Evolutionary conservation across 257 asterid genomes (phyloP).

Genomic region (Voacanga thouarsii): DNA sequence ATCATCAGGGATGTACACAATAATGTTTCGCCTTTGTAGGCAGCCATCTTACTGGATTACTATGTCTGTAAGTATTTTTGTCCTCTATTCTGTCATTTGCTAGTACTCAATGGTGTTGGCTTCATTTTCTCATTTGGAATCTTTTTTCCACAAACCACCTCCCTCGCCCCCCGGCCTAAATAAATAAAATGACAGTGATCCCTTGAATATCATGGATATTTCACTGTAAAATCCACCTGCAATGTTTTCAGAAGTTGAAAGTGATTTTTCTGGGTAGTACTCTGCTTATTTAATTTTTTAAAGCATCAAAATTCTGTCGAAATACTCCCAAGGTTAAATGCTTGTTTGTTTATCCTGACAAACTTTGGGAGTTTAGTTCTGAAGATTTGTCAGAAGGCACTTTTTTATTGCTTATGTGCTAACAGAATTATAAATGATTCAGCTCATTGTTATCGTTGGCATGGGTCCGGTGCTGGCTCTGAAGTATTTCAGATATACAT

Average conservation of each 20-base stretch:
- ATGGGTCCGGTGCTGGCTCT: slow-evolving; percentile 92
- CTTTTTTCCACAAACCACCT: not conserved
- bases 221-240: not conserved
- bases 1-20: slow-evolving; percentile 74
- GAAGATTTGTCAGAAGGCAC: not conserved
- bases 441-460: slow-evolving; percentile 83
- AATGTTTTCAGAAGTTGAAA: not conserved
- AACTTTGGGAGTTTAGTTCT: not conserved
- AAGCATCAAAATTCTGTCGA: not conserved
- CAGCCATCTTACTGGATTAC: slow-evolving; percentile 94
- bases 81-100: slow-evolving; percentile 10
- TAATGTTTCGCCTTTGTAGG: slow-evolving; percentile 89
- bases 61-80: slow-evolving; percentile 58
- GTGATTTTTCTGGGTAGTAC: not conserved
- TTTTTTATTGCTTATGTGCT: slow-evolving; percentile 15
- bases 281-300: not conserved
- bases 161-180: too few species aligned
- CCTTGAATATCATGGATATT: not conserved
- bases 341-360: not conserved
- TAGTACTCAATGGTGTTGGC: not conserved
- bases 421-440: slow-evolving; percentile 28
- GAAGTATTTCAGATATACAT: slow-evolving; percentile 91
- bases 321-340: not conserved
- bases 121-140: not conserved
- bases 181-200: not conserved